These are phyloP conservation scores for Magnaporthales sp. DNA, from an alignment of 2,329 filamentous ascomycete species.

Conservation along the genomic window DNA sequence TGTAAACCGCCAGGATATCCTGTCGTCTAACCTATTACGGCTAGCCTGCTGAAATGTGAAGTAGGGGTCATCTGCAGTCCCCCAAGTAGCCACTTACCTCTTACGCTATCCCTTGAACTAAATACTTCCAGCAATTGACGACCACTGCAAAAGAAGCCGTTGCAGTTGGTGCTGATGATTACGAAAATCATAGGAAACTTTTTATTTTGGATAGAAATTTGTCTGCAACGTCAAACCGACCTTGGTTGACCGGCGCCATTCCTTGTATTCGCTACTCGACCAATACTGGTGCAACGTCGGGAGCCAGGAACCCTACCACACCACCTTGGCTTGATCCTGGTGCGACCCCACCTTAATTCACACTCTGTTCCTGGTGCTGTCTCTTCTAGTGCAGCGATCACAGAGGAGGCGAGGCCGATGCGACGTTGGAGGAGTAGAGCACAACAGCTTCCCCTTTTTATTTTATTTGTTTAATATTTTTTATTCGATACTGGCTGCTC, in stretches of 20 bases:
- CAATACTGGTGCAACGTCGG: background rate
- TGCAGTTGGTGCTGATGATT: background rate
- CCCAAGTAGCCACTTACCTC: background rate
- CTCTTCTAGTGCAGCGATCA: background rate
- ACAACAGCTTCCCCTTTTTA: background rate
- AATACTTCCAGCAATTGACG: background rate
- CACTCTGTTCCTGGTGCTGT: background rate
- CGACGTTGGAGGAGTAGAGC: background rate
- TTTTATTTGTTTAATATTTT: background rate
- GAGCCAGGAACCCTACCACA: background rate
- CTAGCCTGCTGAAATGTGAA: background rate
- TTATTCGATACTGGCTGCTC: background rate
- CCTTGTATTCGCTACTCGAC: background rate
- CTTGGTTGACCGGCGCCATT: background rate
- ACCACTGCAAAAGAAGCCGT: background rate
- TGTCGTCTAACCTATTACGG: background rate
- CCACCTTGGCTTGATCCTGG: background rate
- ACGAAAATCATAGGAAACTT: background rate
- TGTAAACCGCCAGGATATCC: background rate
- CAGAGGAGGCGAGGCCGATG: background rate
- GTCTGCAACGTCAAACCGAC: background rate
- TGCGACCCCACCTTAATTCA: background rate
- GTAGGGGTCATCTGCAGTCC: background rate
- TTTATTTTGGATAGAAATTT: background rate
- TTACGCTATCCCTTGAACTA: background rate